phyloP scores from a whole-genome alignment of 2,329 filamentous ascomycete species.

The Coniochaeta pulveracea region DNA sequence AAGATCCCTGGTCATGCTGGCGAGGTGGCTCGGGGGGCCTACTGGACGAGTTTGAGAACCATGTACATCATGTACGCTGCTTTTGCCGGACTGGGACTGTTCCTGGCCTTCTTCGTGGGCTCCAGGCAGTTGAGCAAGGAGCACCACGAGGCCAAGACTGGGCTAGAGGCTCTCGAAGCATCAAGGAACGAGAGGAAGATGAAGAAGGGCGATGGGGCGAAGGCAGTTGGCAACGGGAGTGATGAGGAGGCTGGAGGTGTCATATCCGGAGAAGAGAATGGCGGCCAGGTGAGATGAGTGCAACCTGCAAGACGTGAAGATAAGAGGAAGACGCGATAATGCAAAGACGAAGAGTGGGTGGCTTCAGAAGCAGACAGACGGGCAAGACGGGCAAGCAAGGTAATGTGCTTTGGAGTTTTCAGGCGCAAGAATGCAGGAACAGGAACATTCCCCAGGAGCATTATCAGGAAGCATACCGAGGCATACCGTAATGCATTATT shows the following conservation, averaged over 20 bases:
- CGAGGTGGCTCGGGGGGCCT: conserved; percentile 30
- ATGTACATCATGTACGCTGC: conserved; percentile 49
- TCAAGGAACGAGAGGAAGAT: conserved; percentile 14
- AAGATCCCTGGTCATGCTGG: conserved; percentile 33
- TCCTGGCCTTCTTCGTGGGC: conserved; percentile 34
- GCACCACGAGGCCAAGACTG: conserved; percentile 48
- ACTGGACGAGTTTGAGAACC: conserved; percentile 35
- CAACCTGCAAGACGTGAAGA: neutral
- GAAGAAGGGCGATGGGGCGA: conserved; percentile 5
- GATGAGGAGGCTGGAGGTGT: neutral
- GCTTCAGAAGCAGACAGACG: too few species aligned
- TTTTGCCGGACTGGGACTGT: conserved; percentile 33
- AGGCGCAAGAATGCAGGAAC: too few species aligned
- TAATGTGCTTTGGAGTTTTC: too few species aligned
- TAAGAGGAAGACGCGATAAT: too few species aligned
- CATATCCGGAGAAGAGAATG: too few species aligned
- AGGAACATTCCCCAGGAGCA: too few species aligned
- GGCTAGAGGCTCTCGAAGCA: conserved; percentile 28
- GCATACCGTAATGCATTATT: too few species aligned
- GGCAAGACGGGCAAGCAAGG: too few species aligned
- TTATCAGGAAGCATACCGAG: too few species aligned
- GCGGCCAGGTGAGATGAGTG: too few species aligned
- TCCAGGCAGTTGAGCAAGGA: conserved; percentile 40
- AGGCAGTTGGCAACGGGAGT: neutral
- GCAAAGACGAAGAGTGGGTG: too few species aligned